A percentile compares a stretch with the other conserved stretches of the same genome.
Conservation (phyloP, 208 protist genomes). For the Lotmaria passim region DNA sequence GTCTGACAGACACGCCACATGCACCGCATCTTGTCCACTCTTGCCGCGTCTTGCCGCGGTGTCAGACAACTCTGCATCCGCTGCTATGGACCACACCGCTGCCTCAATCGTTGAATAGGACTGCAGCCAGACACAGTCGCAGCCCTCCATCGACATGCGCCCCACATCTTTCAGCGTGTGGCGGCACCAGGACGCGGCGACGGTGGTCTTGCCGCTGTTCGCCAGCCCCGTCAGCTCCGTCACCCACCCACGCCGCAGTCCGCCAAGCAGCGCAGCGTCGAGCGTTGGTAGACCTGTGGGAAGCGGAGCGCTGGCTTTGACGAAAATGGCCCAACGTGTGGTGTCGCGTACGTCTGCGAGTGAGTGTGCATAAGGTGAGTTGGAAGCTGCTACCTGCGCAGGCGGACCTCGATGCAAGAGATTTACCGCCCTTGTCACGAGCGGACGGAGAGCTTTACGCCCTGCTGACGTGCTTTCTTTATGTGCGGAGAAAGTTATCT, state of each 20-base stretch:
- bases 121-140: conserved; percentile 33
- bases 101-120: conserved; percentile 9
- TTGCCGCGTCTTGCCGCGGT: not conserved
- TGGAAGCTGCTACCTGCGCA: too few species aligned
- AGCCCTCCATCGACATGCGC: not conserved
- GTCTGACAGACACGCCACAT: conserved; percentile 18
- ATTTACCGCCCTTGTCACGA: not conserved
- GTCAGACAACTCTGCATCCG: not conserved
- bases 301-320: conserved; percentile 20
- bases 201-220: conserved; percentile 39
- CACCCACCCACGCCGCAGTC: conserved; percentile 50
- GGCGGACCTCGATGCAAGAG: not conserved
- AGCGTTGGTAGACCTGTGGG: conserved; percentile 50
- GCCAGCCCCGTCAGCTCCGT: conserved; percentile 59
- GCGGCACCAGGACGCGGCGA: conserved; percentile 37
- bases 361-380: too few species aligned
- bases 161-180: not conserved
- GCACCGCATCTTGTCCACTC: conserved; percentile 1
- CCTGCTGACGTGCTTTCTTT: too few species aligned
- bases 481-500: not conserved
- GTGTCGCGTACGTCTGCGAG: too few species aligned
- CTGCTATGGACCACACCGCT: conserved; percentile 5
- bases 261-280: conserved; percentile 54
- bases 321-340: too few species aligned
- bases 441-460: too few species aligned